Conservation (phyloP, 306 rosid genomes). For the Quercus robur region DNA sequence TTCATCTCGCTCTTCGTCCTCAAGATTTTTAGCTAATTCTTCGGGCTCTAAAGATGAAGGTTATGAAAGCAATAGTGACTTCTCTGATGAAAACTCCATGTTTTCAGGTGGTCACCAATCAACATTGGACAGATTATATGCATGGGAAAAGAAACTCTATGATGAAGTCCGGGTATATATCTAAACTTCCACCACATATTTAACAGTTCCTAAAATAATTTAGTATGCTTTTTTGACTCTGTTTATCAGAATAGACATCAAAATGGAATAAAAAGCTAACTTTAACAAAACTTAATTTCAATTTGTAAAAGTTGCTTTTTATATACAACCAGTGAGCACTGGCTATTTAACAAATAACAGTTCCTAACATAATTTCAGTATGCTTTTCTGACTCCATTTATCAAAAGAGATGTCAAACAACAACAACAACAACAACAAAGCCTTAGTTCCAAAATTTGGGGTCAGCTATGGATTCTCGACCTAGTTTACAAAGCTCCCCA, state of each 20-base stretch:
- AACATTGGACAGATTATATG: constrained; percentile 77
- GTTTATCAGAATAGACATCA: not conserved
- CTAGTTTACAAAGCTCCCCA: no score
- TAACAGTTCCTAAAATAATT: not conserved
- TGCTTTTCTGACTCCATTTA: no score
- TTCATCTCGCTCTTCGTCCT: constrained; percentile 70
- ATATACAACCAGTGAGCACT: no score
- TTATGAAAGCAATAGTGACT: constrained; percentile 38
- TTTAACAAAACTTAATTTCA: no score
- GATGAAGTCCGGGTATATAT: constrained; percentile 78
- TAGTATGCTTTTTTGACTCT: not conserved
- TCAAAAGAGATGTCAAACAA: no score
- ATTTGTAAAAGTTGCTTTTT: no score
- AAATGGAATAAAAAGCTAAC: not conserved
- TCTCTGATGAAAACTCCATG: constrained; percentile 49
- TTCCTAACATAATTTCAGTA: no score
- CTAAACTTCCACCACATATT: constrained; percentile 6
- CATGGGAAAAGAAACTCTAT: constrained; percentile 94
- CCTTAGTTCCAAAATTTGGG: no score
- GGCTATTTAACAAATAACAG: no score
- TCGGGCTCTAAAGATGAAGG: constrained; percentile 50
- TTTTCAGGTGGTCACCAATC: constrained; percentile 74
- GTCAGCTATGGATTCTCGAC: no score
- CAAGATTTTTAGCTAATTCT: constrained; percentile 49
- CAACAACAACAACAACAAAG: no score